Base-by-base conservation (phyloP, 2,329 filamentous ascomycete genomes). In the Aspergillus sp. region DNA sequence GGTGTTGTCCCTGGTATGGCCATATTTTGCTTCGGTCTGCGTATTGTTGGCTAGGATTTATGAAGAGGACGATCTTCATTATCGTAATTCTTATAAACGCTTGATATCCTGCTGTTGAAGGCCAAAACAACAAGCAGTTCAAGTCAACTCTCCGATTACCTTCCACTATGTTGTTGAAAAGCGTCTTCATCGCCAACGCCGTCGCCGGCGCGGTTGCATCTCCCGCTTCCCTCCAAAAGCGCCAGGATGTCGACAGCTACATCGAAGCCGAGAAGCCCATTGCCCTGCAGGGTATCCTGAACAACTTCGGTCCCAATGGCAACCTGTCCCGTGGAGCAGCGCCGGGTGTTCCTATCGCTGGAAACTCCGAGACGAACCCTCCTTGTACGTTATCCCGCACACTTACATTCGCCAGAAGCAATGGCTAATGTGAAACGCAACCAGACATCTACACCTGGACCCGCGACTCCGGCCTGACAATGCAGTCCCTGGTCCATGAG, bases 401-500 rank as follows among this genome's bases (percentile, higher is more conserved):
- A 19, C 17, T 19, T 19, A 19, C 17, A 19, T 19, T 19, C 17
- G 17, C 17, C 17, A 19, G 17, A 19, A 19, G 17, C 17, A 19
- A 19, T 19, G 17, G 17, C 17, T 19, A 19, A 19, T 19, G 17
- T 19, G 17, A 19, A 19, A 19, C 17, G 17, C 17, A 19, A 19
- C 17, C 20, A 22, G 20, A 22, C 20, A 22, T 22, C 20, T 22
- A 22, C 20, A 22, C 20, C 20, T 90, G 86, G 86, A 88, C 83
- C 1, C 73, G 86, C 62, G 86, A 90, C 61, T 77, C 83, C 17
- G 83, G 83, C 20, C 74, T 90, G 23, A 81, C 82, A 2, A 80
- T 85, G 70, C 86, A 86, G 68, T 73, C 73, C 30, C 68, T 90
- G 10, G 73, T 85, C 7, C 85, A 89, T 56, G 74, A 78, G 10